Evolutionary conservation across 2,329 filamentous ascomycete species (phyloP), one percentile per base, ranked within the genome.

Genomic region (Arthroderma uncinatum): DNA sequence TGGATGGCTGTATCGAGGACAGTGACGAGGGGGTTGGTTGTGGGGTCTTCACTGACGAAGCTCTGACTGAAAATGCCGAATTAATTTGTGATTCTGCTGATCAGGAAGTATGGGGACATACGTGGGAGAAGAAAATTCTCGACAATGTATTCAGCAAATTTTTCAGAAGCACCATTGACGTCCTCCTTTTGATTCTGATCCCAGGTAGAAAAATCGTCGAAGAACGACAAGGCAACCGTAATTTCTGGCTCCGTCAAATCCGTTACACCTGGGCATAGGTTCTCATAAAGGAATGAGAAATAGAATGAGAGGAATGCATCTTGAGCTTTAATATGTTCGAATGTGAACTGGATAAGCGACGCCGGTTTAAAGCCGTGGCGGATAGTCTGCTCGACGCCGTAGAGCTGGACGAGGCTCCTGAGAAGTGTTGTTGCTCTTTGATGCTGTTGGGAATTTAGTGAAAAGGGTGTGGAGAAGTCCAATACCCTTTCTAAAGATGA

Each of bases 221-320:
- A 60, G 47, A 60, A 59, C 39, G 56, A 60, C 42, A 56, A 60
- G 48, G 34, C 53, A 23, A 12, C 42, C n/a, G 21, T 56, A 54
- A 58, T 59, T 44, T 36, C 52, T 34, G 52, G 48, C 37, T 53
- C 56, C 14, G 16, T 53, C 19, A 44, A 50, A 30, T 54, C 44
- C 34, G 39, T 48, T 57, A 57, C 28, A 9, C 50, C 36, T 42
- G 50, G 36, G 25, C 36, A 55, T 40, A 60, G 47, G 21, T 40
- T 59, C 44, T 56, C 55, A 54, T 59, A 61, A 33, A 60, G 42
- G 55, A 57, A 62, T 55, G 54, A 55, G 48, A 63, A 62, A 53
- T 59, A 63, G 53, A 62, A 58, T 16, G 52, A 57, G 28, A 63
- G 57, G 34, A 64, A 63, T 39, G 50, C 55, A 54, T 63, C 62